phyloP scores from a whole-genome alignment of 257 asterid genomes.

The Petrea volubilis region DNA sequence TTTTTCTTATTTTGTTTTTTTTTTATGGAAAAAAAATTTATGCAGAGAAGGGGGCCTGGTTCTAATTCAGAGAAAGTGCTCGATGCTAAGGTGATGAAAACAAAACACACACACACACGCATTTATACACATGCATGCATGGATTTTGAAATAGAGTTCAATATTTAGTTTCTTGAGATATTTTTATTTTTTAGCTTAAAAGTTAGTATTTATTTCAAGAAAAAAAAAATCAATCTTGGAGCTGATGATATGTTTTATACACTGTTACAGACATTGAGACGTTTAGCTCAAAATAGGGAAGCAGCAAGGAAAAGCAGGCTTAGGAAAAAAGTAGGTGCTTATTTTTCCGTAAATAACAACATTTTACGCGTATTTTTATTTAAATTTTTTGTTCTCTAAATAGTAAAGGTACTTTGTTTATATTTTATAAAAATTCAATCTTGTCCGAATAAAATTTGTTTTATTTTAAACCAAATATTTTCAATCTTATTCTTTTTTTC shows the following conservation, averaged over 20 bases:
- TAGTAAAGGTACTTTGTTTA: too few relatives aligned
- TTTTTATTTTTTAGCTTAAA: not conserved
- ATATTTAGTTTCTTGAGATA: not conserved
- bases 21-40: slow-evolving; percentile 26
- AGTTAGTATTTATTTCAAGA: not conserved
- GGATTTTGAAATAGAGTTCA: too few relatives aligned
- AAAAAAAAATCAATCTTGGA: not conserved
- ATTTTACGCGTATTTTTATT: too few relatives aligned
- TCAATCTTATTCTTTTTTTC: not conserved
- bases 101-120: not conserved
- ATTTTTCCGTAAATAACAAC: not conserved
- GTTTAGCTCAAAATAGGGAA: slow-evolving; percentile 97
- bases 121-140: slow-evolving; percentile 37
- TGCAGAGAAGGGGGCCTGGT: slow-evolving; percentile 81
- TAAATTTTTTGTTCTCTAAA: too few relatives aligned
- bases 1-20: slow-evolving; percentile 5
- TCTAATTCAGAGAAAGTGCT: slow-evolving; percentile 64
- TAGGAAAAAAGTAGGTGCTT: slow-evolving; percentile 67
- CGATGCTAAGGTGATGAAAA: slow-evolving; percentile 75
- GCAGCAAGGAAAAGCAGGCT: slow-evolving; percentile 98
- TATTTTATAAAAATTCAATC: not conserved
- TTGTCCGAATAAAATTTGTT: too few relatives aligned
- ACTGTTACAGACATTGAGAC: slow-evolving; percentile 72
- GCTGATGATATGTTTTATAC: not conserved
- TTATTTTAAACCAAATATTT: not conserved